A percentile compares a stretch with the other conserved stretches of the same genome.
phyloP scores from a whole-genome alignment of 371 early-diverging fungal genomes.

The Hamiltosporidium magnivora region DNA sequence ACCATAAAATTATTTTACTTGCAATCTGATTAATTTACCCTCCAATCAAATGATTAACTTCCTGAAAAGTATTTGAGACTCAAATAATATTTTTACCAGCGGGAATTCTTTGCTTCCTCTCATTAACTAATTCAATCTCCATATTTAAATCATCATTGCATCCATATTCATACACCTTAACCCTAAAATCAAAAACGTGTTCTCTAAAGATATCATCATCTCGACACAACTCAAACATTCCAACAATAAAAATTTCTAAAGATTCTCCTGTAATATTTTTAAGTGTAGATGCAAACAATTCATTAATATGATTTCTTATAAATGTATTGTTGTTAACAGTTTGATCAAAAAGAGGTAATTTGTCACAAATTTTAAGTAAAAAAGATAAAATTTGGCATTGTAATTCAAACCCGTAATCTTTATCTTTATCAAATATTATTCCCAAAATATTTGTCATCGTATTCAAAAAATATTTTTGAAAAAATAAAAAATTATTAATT shows the following conservation, averaged over 20 bases:
- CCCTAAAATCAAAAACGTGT: slow-evolving; percentile 43
- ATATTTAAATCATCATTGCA: too few species aligned
- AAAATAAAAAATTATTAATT: slow-evolving; percentile 23
- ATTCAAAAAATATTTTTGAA: slow-evolving; percentile 17
- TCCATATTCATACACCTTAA: slow-evolving; percentile 10
- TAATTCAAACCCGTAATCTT: slow-evolving; percentile 22
- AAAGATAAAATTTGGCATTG: slow-evolving; percentile 20
- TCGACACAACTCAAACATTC: slow-evolving; percentile 31
- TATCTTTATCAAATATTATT: slow-evolving; percentile 47
- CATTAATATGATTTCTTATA: slow-evolving; percentile 14
- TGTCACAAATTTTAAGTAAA: slow-evolving; percentile 17
- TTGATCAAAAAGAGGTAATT: slow-evolving; percentile 18
- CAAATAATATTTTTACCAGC: too few species aligned
- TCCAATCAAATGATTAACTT: too few species aligned
- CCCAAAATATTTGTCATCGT: slow-evolving; percentile 43
- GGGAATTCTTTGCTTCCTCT: too few species aligned
- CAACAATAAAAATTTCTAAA: slow-evolving; percentile 31
- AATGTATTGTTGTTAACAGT: slow-evolving; percentile 12
- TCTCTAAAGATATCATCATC: slow-evolving; percentile 27
- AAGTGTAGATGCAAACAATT: slow-evolving; percentile 22
- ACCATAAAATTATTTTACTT: too few species aligned
- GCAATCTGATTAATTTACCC: too few species aligned
- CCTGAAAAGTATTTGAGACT: too few species aligned
- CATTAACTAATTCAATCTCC: too few species aligned
- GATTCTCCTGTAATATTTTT: slow-evolving; percentile 33